Evolutionary conservation across 768 basidiomycete species (phyloP).

Genomic region (Mycena crocata): DNA sequence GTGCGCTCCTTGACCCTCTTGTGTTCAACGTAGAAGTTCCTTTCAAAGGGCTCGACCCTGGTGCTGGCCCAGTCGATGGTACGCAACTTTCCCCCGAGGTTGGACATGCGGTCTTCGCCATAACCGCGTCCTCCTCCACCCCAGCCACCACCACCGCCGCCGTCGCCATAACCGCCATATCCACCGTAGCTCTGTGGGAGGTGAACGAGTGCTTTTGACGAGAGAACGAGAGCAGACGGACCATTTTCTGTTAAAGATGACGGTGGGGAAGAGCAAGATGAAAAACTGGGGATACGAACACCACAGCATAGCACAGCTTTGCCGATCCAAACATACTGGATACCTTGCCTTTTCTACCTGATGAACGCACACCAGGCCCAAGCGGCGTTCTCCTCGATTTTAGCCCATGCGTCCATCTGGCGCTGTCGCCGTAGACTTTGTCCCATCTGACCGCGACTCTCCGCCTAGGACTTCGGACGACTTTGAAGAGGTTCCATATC

Average conservation of each 20-base stretch:
- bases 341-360: not conserved
- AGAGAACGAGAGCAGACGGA: conserved; percentile 13
- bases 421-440: conserved; percentile 77
- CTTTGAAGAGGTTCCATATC: conserved; percentile 78
- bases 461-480: conserved; percentile 68
- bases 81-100: conserved; percentile 84
- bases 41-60: conserved; percentile 89
- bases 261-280: conserved; percentile 34
- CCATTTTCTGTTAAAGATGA: conserved; percentile 37
- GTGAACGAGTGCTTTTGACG: not conserved
- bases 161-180: conserved; percentile 47
- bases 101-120: conserved; percentile 78
- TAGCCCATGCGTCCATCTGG: conserved; percentile 69
- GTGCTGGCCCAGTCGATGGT: conserved; percentile 86
- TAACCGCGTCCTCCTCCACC: conserved; percentile 63
- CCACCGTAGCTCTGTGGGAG: conserved; percentile 56
- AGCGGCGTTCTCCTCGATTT: not conserved
- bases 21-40: conserved; percentile 97
- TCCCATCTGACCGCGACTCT: conserved; percentile 62
- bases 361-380: not conserved
- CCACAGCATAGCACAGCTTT: not conserved
- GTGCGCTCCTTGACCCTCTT: conserved; percentile 80
- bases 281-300: not conserved
- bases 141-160: conserved; percentile 49
- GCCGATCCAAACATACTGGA: not conserved